These are phyloP conservation scores for Magnolia changhungtana DNA, from an alignment of 164 flowering plant genomes.

Conservation along the genomic window DNA sequence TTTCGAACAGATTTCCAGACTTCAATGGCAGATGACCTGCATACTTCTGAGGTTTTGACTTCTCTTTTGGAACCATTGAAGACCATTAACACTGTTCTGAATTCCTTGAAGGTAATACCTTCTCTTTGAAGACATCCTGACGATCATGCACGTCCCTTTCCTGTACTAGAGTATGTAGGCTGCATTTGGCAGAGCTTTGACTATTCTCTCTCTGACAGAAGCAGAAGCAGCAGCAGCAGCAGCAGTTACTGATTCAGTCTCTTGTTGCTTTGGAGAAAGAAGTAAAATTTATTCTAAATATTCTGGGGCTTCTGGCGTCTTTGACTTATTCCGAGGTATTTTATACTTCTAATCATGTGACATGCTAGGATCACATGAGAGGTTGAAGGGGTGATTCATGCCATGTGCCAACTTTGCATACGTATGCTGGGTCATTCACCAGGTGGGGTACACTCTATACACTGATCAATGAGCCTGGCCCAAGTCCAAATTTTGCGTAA, in stretches of 20 bases:
- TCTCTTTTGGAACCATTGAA: conserved; percentile 57
- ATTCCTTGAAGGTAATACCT: conserved; percentile 43
- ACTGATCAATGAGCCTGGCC: not conserved
- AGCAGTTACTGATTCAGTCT: conserved; percentile 37
- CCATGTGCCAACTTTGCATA: not conserved
- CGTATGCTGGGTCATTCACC: not conserved
- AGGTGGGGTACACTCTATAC: not conserved
- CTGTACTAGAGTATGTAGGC: too few relatives aligned
- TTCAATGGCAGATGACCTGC: conserved; percentile 81
- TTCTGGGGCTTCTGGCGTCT: conserved; percentile 57
- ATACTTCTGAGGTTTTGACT: conserved; percentile 48
- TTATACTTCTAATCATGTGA: not conserved
- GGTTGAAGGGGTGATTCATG: not conserved
- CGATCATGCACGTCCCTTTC: not conserved
- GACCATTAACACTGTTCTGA: conserved; percentile 51
- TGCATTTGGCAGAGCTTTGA: not conserved
- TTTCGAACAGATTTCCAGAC: conserved; percentile 51
- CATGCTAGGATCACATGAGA: not conserved
- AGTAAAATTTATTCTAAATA: conserved; percentile 46
- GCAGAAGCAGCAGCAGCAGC: conserved; percentile 46
- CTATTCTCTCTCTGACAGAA: not conserved
- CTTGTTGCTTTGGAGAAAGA: conserved; percentile 54
- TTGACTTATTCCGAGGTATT: conserved; percentile 55
- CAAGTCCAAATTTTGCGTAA: not conserved
- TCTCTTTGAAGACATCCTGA: not conserved